Percentiles rank a stretch among this genome's conserved stretches.
These are phyloP conservation scores for Melocanna baccifera DNA, from an alignment of 176 grass and related monocot genomes.

Conservation along the genomic window DNA sequence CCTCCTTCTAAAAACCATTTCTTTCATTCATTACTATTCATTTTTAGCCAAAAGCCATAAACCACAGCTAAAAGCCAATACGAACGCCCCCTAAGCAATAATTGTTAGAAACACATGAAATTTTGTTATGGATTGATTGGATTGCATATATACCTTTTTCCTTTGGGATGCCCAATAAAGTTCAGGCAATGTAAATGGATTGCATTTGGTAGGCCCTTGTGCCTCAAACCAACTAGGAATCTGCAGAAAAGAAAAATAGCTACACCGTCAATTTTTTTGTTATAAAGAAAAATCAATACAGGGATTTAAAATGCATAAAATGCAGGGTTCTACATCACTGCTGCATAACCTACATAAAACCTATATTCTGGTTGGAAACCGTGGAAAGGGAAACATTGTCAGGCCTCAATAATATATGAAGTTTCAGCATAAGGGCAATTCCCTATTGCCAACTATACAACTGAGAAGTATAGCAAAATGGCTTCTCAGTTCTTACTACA, in stretches of 20 bases:
- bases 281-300: background rate
- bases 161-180: conserved; percentile 79
- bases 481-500: background rate
- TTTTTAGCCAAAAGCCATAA: no score
- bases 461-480: background rate
- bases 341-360: conserved; percentile 1
- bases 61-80: no score
- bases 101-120: background rate
- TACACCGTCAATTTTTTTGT: background rate
- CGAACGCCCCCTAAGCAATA: background rate
- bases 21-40: no score
- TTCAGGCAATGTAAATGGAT: conserved; percentile 92
- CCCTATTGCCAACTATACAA: background rate
- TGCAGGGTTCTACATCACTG: background rate
- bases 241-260: conserved; percentile 36
- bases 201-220: conserved; percentile 67
- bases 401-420: conserved; percentile 6
- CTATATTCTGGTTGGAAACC: background rate
- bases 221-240: conserved; percentile 91
- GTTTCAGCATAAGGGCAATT: background rate
- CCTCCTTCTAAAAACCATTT: no score
- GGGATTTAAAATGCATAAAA: background rate
- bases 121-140: background rate
- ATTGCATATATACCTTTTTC: conserved; percentile 62
- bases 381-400: conserved; percentile 7